Conservation (phyloP, 164 flowering plant species). For the Macadamia tetraphylla region DNA sequence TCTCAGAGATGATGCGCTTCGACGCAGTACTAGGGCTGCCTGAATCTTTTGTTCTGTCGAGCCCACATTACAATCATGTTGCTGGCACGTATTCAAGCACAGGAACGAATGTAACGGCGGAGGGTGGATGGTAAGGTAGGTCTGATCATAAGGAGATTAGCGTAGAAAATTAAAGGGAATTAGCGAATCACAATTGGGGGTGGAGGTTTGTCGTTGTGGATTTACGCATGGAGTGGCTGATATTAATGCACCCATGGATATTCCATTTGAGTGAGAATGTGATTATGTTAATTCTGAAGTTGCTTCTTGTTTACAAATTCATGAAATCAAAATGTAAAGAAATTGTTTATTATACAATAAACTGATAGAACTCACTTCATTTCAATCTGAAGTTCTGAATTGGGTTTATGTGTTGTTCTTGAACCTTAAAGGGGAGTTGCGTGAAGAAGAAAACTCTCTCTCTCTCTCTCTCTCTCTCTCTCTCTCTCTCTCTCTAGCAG, state of each 20-base stretch:
- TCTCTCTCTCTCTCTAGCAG: no score
- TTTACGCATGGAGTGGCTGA: slow-evolving; percentile 60
- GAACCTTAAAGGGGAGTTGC: no score
- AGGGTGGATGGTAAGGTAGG: slow-evolving; percentile 40
- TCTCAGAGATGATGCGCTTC: slow-evolving; percentile 26
- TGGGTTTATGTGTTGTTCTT: no score
- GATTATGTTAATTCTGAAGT: no score
- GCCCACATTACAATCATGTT: slow-evolving; percentile 38
- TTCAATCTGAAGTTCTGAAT: no score
- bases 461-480: no score
- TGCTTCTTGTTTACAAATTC: no score
- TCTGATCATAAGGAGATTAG: slow-evolving; percentile 49
- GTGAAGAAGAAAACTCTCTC: no score
- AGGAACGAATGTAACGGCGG: slow-evolving; percentile 50
- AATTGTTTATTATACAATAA: no score
- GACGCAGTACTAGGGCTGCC: slow-evolving; percentile 17
- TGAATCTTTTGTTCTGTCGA: slow-evolving; percentile 9
- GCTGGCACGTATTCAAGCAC: slow-evolving; percentile 67
- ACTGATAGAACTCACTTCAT: no score
- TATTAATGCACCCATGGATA: neutral
- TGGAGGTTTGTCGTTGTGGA: slow-evolving; percentile 51
- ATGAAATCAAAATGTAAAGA: no score
- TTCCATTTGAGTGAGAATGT: neutral
- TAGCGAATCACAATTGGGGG: slow-evolving; percentile 48
- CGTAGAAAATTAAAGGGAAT: slow-evolving; percentile 75